These are phyloP conservation scores for Dentipellis sp. DNA, from an alignment of 768 basidiomycete genomes.

Conservation along the genomic window DNA sequence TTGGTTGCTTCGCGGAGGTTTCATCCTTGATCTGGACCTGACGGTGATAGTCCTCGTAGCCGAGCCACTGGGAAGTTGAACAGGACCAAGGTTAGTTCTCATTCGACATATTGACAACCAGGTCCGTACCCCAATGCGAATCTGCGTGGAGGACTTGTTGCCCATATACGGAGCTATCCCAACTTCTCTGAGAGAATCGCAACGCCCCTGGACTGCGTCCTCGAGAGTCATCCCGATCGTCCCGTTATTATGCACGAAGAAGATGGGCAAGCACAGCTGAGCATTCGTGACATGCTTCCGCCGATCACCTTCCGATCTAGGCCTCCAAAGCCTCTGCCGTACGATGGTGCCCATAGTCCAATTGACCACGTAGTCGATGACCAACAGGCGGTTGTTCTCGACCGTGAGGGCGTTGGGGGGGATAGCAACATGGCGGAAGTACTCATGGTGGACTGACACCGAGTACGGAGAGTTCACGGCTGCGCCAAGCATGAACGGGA, in stretches of 20 bases:
- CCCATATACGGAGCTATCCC: constrained; percentile 7
- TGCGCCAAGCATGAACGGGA: too few relatives aligned
- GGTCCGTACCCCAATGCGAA: constrained; percentile 9
- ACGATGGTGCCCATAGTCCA: constrained; percentile 6
- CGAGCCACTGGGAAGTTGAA: constrained; percentile 10
- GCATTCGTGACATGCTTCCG: constrained; percentile 12
- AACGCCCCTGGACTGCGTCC: constrained; percentile 11
- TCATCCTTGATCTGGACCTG: constrained; percentile 15
- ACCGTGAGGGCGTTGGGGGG: background rate
- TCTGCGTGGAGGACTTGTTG: constrained; percentile 10
- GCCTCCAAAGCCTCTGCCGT: constrained; percentile 10
- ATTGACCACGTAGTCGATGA: constrained; percentile 9
- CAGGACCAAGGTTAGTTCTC: background rate
- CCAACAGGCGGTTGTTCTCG: constrained; percentile 4
- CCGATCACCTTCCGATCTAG: constrained; percentile 7
- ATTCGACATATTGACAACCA: too few relatives aligned
- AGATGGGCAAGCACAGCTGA: constrained; percentile 10
- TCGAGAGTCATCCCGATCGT: constrained; percentile 9
- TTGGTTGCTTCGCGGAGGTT: constrained; percentile 10
- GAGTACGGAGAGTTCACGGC: too few relatives aligned
- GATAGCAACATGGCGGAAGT: too few relatives aligned
- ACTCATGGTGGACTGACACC: too few relatives aligned
- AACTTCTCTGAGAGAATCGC: constrained; percentile 6
- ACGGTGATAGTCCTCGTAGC: constrained; percentile 13
- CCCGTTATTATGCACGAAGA: constrained; percentile 13